A percentile compares a stretch with the other conserved stretches of the same genome.
These are phyloP conservation scores for Verticillium isaacii DNA, from an alignment of 2,329 filamentous ascomycete species.

Conservation along the genomic window DNA sequence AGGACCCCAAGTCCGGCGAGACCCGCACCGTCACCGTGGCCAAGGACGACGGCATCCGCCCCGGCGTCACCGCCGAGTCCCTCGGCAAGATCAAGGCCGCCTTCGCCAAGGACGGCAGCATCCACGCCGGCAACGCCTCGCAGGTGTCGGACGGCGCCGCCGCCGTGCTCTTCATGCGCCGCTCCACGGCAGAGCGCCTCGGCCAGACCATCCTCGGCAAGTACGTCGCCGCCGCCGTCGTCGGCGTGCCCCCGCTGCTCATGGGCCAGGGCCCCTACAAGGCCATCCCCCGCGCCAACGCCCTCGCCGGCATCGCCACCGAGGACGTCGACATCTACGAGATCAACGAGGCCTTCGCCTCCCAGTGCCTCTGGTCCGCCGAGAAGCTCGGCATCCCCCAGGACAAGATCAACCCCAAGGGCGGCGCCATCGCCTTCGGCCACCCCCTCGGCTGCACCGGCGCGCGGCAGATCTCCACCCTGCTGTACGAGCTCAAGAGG, in stretches of 20 bases:
- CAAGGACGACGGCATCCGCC: slow-evolving; percentile 81
- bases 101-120: slow-evolving; percentile 86
- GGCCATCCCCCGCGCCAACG: slow-evolving; percentile 87
- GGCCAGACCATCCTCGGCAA: slow-evolving; percentile 89
- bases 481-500: slow-evolving; percentile 84
- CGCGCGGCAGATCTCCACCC: slow-evolving; percentile 85
- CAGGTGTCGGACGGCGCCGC: slow-evolving; percentile 96
- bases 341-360: slow-evolving; percentile 99
- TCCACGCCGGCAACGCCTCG: slow-evolving; percentile 93
- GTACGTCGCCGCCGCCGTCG: slow-evolving; percentile 79
- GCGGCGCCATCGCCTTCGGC: slow-evolving; percentile 91
- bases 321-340: slow-evolving; percentile 96
- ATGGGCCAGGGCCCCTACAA: slow-evolving; percentile 97
- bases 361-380: slow-evolving; percentile 89
- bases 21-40: slow-evolving; percentile 76
- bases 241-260: slow-evolving; percentile 85
- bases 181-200: slow-evolving; percentile 80
- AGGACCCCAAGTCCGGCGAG: slow-evolving; percentile 87
- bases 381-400: slow-evolving; percentile 78
- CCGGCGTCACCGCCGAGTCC: slow-evolving; percentile 80
- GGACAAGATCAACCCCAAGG: slow-evolving; percentile 95
- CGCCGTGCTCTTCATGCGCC: slow-evolving; percentile 92
- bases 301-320: slow-evolving; percentile 79
- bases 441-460: slow-evolving; percentile 95
- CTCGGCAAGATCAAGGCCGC: slow-evolving; percentile 88